Percentiles rank a stretch among this genome's conserved stretches.
Evolutionary conservation across 139 green algal genomes (phyloP).

Genomic region (Raphidocelis subcapitata): DNA sequence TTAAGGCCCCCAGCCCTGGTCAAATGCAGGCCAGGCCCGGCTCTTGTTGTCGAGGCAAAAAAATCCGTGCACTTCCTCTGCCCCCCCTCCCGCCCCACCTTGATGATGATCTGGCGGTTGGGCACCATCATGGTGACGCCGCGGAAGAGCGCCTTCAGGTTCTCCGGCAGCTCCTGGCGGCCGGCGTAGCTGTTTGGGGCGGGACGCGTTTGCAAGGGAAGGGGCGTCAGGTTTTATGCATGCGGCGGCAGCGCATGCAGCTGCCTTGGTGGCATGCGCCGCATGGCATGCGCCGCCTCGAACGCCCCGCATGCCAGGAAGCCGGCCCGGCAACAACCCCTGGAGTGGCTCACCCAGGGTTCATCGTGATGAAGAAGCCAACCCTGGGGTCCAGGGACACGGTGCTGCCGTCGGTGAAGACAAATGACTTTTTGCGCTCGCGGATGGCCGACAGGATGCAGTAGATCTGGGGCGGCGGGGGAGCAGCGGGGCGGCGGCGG

Average conservation of each 20-base stretch:
- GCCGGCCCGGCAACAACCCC: no score
- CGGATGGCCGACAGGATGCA: conserved; percentile 91
- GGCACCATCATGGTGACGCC: conserved; percentile 98
- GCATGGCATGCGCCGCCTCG: no score
- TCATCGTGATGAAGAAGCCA: conserved; percentile 99
- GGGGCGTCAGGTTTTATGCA: no score
- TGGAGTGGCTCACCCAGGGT: conserved; percentile 79
- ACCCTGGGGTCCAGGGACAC: conserved; percentile 86
- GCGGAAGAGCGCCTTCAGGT: conserved; percentile 97
- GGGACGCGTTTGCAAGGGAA: no score
- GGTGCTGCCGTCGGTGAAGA: conserved; percentile 91
- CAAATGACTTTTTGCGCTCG: conserved; percentile 88
- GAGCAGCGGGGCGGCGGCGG: neutral
- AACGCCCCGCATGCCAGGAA: no score
- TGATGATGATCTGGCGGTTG: conserved; percentile 97
- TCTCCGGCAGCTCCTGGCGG: conserved; percentile 95
- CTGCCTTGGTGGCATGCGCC: no score
- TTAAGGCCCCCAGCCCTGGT: no score
- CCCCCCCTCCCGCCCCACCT: conserved; percentile 40
- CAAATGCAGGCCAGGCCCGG: no score
- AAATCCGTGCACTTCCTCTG: no score
- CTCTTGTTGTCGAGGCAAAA: no score
- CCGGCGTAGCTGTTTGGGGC: conserved; percentile 65
- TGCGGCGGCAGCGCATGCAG: no score
- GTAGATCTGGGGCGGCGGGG: conserved; percentile 65